Evolutionary conservation across 2,329 filamentous ascomycete genomes (phyloP), one percentile per base, ranked within the genome.

Genomic region (Aureobasidium sp.): DNA sequence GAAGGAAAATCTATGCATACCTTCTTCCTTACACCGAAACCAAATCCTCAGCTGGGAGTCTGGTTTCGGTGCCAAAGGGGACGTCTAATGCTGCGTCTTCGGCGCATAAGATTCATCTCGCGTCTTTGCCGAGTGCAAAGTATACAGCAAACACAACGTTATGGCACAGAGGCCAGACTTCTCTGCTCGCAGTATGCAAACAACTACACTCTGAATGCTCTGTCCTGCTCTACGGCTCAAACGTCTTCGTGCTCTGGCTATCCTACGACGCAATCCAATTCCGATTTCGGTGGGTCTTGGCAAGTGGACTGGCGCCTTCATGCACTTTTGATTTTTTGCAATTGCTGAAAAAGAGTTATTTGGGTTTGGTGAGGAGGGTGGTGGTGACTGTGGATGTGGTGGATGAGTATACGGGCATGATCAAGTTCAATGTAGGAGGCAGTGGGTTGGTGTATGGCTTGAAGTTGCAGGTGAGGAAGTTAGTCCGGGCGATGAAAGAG

Each of bases 401-500:
- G 30, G 79, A 81, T 65, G 72, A 73, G 44, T 80, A 80, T 59
- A 79, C 76, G 0, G 78, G 77, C 4, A 79, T 79, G 78, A 77
- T 80, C 63, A 81, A 80, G 65, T 80, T 76, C 66, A 80, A 81
- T 65, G 77, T 76, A n/a, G 71, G 73, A 1, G 78, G 77, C 0
- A 67, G 71, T 30, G 77, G 77, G 0, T 65, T 81, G 41, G 73
- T 74, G 2, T 74, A 75, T 32, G 77, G 78, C 0, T 68, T 81
- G 32, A 64, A 70, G 29, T 67, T 68, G 25, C 76, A 76, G 59
- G 75, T 80, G 21, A 65, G 70, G 61, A 72, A 72, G 45, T 66
- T 80, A 42, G 75, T 78, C 6, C 69, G 73, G 60, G 67, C 73
- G 44, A 60, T 80, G 62, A 67, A 68, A 10, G 16, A 36, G 15